Conservation (phyloP, 306 rosid genomes). For the Vachellia pachyceras region DNA sequence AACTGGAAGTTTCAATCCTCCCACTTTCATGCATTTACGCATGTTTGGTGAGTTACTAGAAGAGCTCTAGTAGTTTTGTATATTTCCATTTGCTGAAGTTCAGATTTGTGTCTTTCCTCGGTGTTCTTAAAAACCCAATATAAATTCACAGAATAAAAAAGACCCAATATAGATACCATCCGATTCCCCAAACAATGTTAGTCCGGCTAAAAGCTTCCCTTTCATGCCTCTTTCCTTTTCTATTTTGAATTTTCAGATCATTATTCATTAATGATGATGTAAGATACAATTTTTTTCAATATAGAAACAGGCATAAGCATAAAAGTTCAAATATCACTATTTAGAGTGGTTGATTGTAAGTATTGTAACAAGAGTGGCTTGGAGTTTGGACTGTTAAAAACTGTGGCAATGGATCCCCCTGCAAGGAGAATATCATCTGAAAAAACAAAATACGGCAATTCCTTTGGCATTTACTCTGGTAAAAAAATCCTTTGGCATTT, state of each 20-base stretch:
- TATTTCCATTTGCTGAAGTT: neutral
- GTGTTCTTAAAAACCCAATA: neutral
- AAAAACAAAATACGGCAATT: neutral
- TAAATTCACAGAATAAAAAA: neutral
- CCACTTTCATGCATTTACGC: slow-evolving; percentile 94
- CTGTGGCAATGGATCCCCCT: slow-evolving; percentile 3
- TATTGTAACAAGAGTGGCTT: neutral
- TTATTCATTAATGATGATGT: neutral
- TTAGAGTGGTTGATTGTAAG: slow-evolving; percentile 11
- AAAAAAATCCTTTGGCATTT: too few relatives aligned
- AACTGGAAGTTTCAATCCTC: slow-evolving; percentile 94
- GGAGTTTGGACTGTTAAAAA: neutral
- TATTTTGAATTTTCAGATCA: neutral
- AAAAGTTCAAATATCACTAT: slow-evolving; percentile 11
- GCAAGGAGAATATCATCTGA: neutral
- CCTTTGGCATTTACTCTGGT: slow-evolving; percentile 9
- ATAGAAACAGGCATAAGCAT: neutral
- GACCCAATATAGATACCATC: neutral
- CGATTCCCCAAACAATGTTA: neutral
- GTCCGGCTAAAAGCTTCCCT: neutral
- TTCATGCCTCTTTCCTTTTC: slow-evolving; percentile 1
- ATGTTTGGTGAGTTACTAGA: slow-evolving; percentile 71
- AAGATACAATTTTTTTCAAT: neutral
- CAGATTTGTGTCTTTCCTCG: neutral
- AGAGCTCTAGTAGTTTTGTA: neutral